Evolutionary conservation across 176 grass and related monocot species (phyloP).

Genomic region (Lolium perenne): DNA sequence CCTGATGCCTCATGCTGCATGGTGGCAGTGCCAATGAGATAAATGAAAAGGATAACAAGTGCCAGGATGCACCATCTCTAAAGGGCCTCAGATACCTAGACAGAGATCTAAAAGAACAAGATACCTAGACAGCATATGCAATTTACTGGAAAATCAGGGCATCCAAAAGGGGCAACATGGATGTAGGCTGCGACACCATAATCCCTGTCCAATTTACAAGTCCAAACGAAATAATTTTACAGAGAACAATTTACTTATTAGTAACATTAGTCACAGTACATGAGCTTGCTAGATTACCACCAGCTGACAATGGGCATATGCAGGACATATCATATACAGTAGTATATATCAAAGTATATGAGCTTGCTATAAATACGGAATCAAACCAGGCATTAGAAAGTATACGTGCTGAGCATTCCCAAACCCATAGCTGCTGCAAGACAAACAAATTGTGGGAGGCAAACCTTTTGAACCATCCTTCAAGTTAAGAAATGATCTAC

Average conservation of each 20-base stretch:
- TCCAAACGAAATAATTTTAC: conserved; percentile 26
- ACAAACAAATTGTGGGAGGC: conserved; percentile 65
- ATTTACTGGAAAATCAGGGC: conserved; percentile 20
- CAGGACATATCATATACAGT: conserved; percentile 13
- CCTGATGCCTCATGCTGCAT: too few species aligned
- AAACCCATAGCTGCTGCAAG: conserved; percentile 78
- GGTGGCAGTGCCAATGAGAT: conserved; percentile 71
- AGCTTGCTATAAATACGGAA: not conserved
- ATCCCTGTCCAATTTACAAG: not conserved
- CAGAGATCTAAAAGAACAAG: conserved; percentile 40
- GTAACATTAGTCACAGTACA: too few species aligned
- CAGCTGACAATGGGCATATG: conserved; percentile 60
- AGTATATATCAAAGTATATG: too few species aligned
- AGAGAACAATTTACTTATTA: not conserved
- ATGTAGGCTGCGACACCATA: conserved; percentile 7
- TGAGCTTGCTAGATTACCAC: conserved; percentile 5
- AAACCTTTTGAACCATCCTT: conserved; percentile 76
- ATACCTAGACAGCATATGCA: conserved; percentile 66
- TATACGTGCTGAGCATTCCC: conserved; percentile 69
- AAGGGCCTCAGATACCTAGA: conserved; percentile 74
- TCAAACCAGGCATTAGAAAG: conserved; percentile 27
- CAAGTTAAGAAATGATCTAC: not conserved
- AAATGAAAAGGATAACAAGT: conserved; percentile 87
- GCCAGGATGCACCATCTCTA: conserved; percentile 54
- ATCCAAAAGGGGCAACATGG: conserved; percentile 6